These are phyloP conservation scores for Canna indica DNA, from an alignment of 176 grass and related monocot genomes.

Conservation along the genomic window DNA sequence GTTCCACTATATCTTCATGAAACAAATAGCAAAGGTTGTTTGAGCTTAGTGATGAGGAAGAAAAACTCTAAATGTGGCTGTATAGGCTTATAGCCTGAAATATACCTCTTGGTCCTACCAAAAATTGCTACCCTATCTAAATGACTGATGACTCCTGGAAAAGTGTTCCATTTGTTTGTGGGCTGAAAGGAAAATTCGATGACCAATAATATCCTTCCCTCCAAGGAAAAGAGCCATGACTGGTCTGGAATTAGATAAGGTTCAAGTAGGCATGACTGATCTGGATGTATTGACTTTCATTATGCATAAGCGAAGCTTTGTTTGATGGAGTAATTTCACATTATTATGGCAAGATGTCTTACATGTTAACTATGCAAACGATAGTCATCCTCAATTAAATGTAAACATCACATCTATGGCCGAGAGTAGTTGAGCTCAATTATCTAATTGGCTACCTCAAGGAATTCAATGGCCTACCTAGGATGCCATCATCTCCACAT, in stretches of 20 bases:
- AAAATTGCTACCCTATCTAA: neutral
- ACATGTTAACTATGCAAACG: too few relatives aligned
- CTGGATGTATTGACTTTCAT: neutral
- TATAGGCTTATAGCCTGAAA: too few relatives aligned
- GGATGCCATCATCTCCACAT: too few relatives aligned
- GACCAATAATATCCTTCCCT: neutral
- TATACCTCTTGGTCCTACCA: neutral
- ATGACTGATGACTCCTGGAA: neutral
- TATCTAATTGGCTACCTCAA: too few relatives aligned
- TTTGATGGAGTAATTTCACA: too few relatives aligned
- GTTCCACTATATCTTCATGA: neutral
- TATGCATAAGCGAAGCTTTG: too few relatives aligned
- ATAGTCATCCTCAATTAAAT: too few relatives aligned
- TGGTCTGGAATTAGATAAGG: neutral
- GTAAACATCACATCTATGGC: too few relatives aligned
- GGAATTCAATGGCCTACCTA: too few relatives aligned
- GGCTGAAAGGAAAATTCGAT: neutral
- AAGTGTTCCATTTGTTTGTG: neutral
- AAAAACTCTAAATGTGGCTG: neutral
- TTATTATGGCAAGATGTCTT: too few relatives aligned
- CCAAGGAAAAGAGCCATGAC: neutral
- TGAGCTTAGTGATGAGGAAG: neutral
- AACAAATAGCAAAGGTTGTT: neutral
- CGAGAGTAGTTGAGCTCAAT: too few relatives aligned
- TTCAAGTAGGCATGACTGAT: neutral